Base-by-base conservation (phyloP, 768 basidiomycete genomes). In the Termitomyces sp. region DNA sequence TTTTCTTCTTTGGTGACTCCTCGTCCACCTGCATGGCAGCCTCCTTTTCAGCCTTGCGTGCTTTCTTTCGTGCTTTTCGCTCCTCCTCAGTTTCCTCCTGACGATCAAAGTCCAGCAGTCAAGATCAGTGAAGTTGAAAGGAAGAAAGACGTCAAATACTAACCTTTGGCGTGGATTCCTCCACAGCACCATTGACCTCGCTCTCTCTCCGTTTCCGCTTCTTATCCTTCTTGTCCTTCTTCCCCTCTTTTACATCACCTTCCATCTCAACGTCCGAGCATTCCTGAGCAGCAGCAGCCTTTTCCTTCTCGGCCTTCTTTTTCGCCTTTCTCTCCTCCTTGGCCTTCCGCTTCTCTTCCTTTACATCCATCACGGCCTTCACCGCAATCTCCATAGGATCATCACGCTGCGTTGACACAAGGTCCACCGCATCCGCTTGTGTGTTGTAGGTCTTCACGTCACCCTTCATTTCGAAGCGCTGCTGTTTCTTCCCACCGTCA, bases 351-450 rank as follows among this genome's bases (percentile, higher is more conserved):
- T 91, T 93, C 75, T 96, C 94, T 59, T 88, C 88, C 74, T 92
- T 92, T 63, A 91, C 88, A 57, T 94, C 91, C 63, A 84, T 66
- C 40, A 84, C 91, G 32, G 79, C 86, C 72, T 86, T 79, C 23
- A 92, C 74, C 2, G 93, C 94, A 23, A 77, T 70, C 63, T 89
- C 84, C 70, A 87, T 74, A n/a, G 92, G 85, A 43, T 83, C 81
- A 50, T 87, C 85, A 50, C 86, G 82, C 71, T 95, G 94, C 32
- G 96, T 91, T 39, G 94, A 81, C 46, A 98, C 81, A 58, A 98
- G 76, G 65, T 86, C 84, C 49, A 91, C 83, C 27, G 82, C 82
- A 70, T 98, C 96, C 35, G 91, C 89, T 30, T 85, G 83, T 21
- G 84, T 79, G 69, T 98, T 97, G 72, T 99, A 99, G 42, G 82